Base-by-base conservation (phyloP, 2,329 filamentous ascomycete species). In the Aspergillus uvarum region DNA sequence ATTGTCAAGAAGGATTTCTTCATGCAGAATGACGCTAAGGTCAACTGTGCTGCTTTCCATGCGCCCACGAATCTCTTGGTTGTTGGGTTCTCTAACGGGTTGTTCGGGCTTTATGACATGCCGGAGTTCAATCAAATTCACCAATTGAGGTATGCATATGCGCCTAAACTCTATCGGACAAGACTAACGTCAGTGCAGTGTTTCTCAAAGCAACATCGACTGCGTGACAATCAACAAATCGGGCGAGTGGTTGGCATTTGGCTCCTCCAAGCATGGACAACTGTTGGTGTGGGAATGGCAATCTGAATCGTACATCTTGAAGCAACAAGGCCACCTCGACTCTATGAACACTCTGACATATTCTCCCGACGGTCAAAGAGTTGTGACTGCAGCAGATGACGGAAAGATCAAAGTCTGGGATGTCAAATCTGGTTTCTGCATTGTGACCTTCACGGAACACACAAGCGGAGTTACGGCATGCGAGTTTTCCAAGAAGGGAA, bases 241-340 rank as follows among this genome's bases (percentile, higher is more conserved):
- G 32, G 95, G 95, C 55, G 94, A 98, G 79, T 99, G 95, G 95
- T 81, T 99, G 22, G 96, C 96, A 0, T 97, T 99, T 74, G 95
- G 94, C 14, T 95, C 96, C 0, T 96, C 95, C 2, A 96, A 96
- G 70, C 83, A 96, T 5, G 96, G 96, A 0, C 95, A 99, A 73
- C 82, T 99, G n/a, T 80, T 99, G 4, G 95, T 99, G 4, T 99
- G 95, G 95, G 95, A 99, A 75, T 99, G 96, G 93, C 94, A 98
- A 74, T 99, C 95, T 0, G 96, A 99, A 76, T 98, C 94, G 5
- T 99, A 99, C 76, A 96, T 99, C 60, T 81, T 99, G 51, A 99
- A 99, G 78, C 95, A 99, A 72, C 95, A 98, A 76, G 95, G 94
- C 0, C 95, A 99, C 77, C 93, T 96, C 65, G 95, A 99, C 74